Base-by-base conservation (phyloP, 805 yeast genomes). In the Cephaloascus fragrans region DNA sequence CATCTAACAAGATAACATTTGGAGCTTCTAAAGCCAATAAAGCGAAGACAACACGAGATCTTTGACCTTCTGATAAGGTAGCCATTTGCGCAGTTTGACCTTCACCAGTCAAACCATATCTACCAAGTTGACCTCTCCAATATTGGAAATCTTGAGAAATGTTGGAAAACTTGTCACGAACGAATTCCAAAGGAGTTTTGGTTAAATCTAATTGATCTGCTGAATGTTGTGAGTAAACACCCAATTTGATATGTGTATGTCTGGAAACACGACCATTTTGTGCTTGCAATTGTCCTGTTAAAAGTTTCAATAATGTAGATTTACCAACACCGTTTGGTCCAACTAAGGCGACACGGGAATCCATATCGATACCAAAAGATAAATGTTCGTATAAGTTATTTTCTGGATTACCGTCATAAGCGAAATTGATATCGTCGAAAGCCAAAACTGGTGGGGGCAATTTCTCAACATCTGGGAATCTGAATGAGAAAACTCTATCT, bases 281-380 rank as follows among this genome's bases (percentile, higher is more conserved):
- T 39, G 97, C 86, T 50, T 72, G 77, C 56, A 90, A 74, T 52
- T 77, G 81, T 66, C 98, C 98, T 52, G 96, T 94, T 95, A 93
- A 90, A 57, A 93, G 74, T 64, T 93, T 93, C 61, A 93, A 79
- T 58, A 90, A 69, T 16, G 98, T 90, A 38, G 97, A 89, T 67
- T 90, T 90, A 71, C 98, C 98, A 52, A 90, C 90, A 85, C 98
- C 98, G 64, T 90, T 90, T 59, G 97, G 97, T 34, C 98, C 98
- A 44, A 90, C 97, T 37, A 90, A 74, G 34, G 98, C 97, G 57
- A 90, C 80, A 71, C 98, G 83, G 32, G 97, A 89, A 68, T 93
- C 98, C 97, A 93, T 93, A 72, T 93, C 98, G 43, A 93, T 89
- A 82, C 98, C 98, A 52, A 93, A 93, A 60, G 88, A 90, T 59